A percentile compares a stretch with the other conserved stretches of the same genome.
Evolutionary conservation across 2,329 filamentous ascomycete genomes (phyloP).

Genomic region (Thielaviopsis populi): DNA sequence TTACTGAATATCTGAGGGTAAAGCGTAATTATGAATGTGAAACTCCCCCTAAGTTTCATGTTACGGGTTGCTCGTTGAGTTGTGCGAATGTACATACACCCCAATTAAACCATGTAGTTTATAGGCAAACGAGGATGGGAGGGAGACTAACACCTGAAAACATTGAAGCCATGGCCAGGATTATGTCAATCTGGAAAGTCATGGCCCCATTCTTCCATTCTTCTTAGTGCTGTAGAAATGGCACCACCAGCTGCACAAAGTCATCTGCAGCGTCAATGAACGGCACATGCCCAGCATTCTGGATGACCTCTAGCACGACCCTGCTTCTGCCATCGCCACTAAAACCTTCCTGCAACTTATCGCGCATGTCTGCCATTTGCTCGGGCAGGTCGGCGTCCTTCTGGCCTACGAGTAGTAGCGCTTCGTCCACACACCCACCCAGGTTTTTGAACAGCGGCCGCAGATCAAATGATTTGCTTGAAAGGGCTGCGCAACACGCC

Average conservation of each 20-base stretch:
- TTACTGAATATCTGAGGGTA: too few species aligned
- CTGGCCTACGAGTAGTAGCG: conserved; percentile 28
- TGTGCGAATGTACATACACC: too few species aligned
- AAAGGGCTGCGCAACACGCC: conserved; percentile 28
- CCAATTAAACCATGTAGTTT: too few species aligned
- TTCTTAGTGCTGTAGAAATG: conserved; percentile 19
- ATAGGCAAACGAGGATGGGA: too few species aligned
- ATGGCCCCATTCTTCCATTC: too few species aligned
- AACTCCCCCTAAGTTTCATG: too few species aligned
- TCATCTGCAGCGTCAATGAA: conserved; percentile 27
- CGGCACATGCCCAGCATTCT: conserved; percentile 26
- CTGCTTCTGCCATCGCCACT: conserved; percentile 20
- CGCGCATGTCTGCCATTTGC: conserved; percentile 27
- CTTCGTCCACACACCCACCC: conserved; percentile 24
- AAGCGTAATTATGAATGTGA: too few species aligned
- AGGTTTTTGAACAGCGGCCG: conserved; percentile 24
- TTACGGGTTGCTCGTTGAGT: too few species aligned
- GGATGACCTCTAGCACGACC: conserved; percentile 25
- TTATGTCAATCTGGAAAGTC: too few species aligned
- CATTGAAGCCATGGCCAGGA: too few species aligned
- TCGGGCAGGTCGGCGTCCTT: conserved; percentile 29
- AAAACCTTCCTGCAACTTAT: conserved; percentile 25
- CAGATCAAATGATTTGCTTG: conserved; percentile 27
- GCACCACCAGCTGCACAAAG: conserved; percentile 22
- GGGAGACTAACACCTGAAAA: too few species aligned